A percentile compares a stretch with the other conserved stretches of the same genome.
These are phyloP conservation scores for Cryptococcus sp. DNA, from an alignment of 1,284 basidiomycete species.

Conservation along the genomic window DNA sequence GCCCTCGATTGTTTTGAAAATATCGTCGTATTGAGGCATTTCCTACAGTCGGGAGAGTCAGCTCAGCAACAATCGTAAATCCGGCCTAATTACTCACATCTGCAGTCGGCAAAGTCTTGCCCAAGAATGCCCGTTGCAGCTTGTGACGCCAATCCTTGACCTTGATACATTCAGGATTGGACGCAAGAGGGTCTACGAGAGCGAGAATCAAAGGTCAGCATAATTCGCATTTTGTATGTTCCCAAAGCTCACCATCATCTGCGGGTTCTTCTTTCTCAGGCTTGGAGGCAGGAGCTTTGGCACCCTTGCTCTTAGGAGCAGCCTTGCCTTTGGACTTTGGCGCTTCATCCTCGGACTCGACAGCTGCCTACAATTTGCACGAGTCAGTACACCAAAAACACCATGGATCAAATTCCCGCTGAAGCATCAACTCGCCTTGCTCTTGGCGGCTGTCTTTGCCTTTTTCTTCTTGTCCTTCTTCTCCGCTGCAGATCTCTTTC, in stretches of 20 bases:
- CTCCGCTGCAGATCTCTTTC: conserved; percentile 55
- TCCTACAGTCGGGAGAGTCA: conserved; percentile 57
- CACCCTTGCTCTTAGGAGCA: conserved; percentile 35
- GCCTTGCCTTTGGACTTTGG: conserved; percentile 55
- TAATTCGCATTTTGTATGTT: background rate
- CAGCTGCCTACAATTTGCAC: background rate
- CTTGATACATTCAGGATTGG: conserved; percentile 70
- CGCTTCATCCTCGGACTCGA: conserved; percentile 22
- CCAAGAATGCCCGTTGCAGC: conserved; percentile 84
- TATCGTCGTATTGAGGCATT: conserved; percentile 71
- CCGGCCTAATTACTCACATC: conserved; percentile 34
- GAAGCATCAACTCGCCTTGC: conserved; percentile 28
- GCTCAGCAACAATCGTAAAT: background rate
- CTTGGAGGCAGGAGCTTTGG: conserved; percentile 29
- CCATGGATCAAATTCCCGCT: too few species aligned
- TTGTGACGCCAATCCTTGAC: conserved; percentile 87
- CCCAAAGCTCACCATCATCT: conserved; percentile 36
- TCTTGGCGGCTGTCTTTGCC: conserved; percentile 55
- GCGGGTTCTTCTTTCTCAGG: conserved; percentile 32
- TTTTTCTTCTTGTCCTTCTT: conserved; percentile 58
- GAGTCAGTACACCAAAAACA: too few species aligned
- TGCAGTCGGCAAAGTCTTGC: conserved; percentile 55
- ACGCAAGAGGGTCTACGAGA: conserved; percentile 51
- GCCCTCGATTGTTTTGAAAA: conserved; percentile 80
- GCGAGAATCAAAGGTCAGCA: conserved; percentile 7